Percentiles rank a stretch among this genome's conserved stretches.
Evolutionary conservation across 2,329 filamentous ascomycete genomes (phyloP).

Genomic region (Fusarium goolgardi): DNA sequence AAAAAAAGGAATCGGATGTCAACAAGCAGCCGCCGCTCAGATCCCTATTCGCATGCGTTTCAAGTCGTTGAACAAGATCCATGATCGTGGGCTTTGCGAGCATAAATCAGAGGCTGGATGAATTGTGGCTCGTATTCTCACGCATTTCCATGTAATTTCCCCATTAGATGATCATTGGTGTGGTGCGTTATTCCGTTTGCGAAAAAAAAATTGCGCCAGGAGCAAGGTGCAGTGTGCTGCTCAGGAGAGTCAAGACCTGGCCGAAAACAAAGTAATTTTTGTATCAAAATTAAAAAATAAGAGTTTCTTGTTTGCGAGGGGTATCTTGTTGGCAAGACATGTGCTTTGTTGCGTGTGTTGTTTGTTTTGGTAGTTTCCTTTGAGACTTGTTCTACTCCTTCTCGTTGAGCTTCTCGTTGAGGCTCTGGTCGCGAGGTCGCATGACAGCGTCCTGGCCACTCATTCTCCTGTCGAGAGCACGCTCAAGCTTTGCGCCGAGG

Average conservation of each 20-base stretch:
- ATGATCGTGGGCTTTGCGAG: slow-evolving; percentile 10
- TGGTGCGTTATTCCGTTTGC: slow-evolving; percentile 13
- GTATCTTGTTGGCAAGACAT: slow-evolving; percentile 37
- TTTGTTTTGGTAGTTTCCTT: slow-evolving; percentile 15
- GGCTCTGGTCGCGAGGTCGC: slow-evolving; percentile 63
- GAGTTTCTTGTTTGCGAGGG: slow-evolving; percentile 26
- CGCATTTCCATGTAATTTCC: slow-evolving; percentile 17
- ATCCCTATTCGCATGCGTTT: slow-evolving; percentile 16
- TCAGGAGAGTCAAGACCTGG: slow-evolving; percentile 10
- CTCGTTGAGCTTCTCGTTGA: slow-evolving; percentile 53
- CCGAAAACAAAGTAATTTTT: slow-evolving; percentile 13
- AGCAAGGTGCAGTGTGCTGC: background rate
- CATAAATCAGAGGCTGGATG: slow-evolving; percentile 21
- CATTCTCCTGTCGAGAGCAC: slow-evolving; percentile 88
- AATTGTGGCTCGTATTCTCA: slow-evolving; percentile 17
- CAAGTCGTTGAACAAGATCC: slow-evolving; percentile 32
- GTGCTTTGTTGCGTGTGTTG: slow-evolving; percentile 12
- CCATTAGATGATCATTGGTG: slow-evolving; percentile 9
- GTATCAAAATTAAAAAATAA: slow-evolving; percentile 13
- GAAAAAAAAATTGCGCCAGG: slow-evolving; percentile 1
- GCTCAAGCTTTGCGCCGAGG: slow-evolving; percentile 88
- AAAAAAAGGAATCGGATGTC: slow-evolving; percentile 1
- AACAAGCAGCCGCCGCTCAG: slow-evolving; percentile 13
- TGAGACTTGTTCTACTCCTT: slow-evolving; percentile 16
- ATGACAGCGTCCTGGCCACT: slow-evolving; percentile 89